These are phyloP conservation scores for Fusarium cyanostomum DNA, from an alignment of 2,329 filamentous ascomycete genomes.

Conservation along the genomic window DNA sequence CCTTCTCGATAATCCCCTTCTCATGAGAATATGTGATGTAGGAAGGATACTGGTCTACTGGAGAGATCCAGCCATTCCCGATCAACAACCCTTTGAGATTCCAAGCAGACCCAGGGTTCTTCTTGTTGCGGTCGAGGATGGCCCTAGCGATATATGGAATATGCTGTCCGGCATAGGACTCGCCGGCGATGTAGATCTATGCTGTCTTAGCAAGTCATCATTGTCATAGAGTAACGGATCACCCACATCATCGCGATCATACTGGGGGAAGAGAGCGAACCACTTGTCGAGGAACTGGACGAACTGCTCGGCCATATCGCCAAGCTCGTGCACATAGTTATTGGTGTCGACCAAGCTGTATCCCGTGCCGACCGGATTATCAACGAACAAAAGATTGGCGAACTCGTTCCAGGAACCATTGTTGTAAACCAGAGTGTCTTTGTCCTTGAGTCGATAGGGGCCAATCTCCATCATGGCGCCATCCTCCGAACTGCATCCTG, in stretches of 20 bases:
- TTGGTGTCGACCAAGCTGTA: constrained; percentile 96
- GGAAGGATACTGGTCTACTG: constrained; percentile 86
- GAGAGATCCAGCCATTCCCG: constrained; percentile 97
- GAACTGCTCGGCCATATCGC: constrained; percentile 90
- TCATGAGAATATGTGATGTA: constrained; percentile 86
- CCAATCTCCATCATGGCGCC: constrained; percentile 96
- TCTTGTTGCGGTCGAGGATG: constrained; percentile 87
- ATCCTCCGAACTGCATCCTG: constrained; percentile 97
- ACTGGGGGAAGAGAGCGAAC: constrained; percentile 90
- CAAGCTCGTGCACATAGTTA: constrained; percentile 83
- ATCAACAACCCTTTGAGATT: constrained; percentile 87
- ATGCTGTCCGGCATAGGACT: constrained; percentile 96
- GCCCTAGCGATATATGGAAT: constrained; percentile 96
- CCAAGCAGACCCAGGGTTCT: constrained; percentile 66
- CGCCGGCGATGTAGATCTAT: constrained; percentile 92
- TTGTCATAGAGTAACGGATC: not conserved
- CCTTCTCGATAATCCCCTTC: constrained; percentile 75
- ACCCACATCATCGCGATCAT: constrained; percentile 89
- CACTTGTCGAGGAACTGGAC: constrained; percentile 90
- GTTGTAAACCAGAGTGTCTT: constrained; percentile 77
- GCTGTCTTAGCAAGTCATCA: constrained; percentile 29
- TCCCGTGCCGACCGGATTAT: constrained; percentile 95
- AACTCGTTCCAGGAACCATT: constrained; percentile 99
- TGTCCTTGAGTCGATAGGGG: constrained; percentile 85
- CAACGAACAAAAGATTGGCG: constrained; percentile 94